Percentiles rank a stretch among this genome's conserved stretches.
These are phyloP conservation scores for Candida awuae DNA, from an alignment of 805 yeast genomes.

Conservation along the genomic window DNA sequence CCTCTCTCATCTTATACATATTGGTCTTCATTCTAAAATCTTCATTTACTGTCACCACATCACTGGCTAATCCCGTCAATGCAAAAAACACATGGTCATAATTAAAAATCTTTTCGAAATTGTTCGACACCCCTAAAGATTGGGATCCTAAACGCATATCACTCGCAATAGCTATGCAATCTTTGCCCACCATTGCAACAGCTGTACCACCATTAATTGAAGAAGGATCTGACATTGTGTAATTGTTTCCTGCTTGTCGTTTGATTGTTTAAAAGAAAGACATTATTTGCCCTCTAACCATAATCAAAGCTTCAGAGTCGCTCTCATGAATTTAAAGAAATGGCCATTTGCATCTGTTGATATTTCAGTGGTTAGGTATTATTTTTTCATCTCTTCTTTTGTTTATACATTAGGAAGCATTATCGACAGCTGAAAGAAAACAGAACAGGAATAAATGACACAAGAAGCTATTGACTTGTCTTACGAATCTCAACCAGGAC, in stretches of 20 bases:
- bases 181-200: conserved; percentile 98
- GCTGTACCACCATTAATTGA: conserved; percentile 89
- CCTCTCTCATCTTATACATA: conserved; percentile 84
- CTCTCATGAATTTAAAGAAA: too few relatives aligned
- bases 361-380: too few relatives aligned
- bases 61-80: conserved; percentile 91
- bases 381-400: not conserved
- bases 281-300: not conserved
- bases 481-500: conserved; percentile 7
- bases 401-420: not conserved
- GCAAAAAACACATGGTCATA: conserved; percentile 84
- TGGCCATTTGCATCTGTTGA: too few relatives aligned
- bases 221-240: conserved; percentile 65
- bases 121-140: conserved; percentile 83
- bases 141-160: conserved; percentile 93
- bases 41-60: conserved; percentile 79
- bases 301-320: too few relatives aligned
- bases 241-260: not conserved
- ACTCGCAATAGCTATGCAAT: conserved; percentile 95
- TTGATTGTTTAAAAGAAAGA: not conserved
- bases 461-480: conserved; percentile 12
- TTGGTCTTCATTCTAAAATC: conserved; percentile 79
- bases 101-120: conserved; percentile 86
- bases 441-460: conserved; percentile 4
- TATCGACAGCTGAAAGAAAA: too few relatives aligned